phyloP scores from a whole-genome alignment of 495 filamentous ascomycete genomes.

The Aspergillus incahuasiensis region DNA sequence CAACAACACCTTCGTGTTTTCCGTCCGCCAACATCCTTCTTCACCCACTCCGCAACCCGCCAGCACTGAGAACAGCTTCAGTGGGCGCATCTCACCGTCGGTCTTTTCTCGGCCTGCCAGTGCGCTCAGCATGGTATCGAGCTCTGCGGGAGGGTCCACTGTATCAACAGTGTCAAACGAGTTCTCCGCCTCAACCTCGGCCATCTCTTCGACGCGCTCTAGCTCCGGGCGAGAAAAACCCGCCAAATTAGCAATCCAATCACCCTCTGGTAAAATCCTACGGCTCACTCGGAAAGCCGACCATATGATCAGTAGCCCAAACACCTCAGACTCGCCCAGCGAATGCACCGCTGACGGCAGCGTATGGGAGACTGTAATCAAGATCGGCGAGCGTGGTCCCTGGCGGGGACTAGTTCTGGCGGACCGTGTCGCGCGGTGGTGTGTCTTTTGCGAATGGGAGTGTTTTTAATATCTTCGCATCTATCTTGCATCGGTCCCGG shows the following conservation, averaged over 20 bases:
- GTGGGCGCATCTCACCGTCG: conserved; percentile 55
- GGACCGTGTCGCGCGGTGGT: conserved; percentile 94
- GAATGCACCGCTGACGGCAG: conserved; percentile 68
- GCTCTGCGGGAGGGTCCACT: conserved; percentile 36
- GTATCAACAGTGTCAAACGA: conserved; percentile 40
- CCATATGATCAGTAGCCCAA: conserved; percentile 47
- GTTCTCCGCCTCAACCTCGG: conserved; percentile 45
- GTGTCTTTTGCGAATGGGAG: conserved; percentile 97
- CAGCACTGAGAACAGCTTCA: conserved; percentile 44
- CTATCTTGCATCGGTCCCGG: not conserved
- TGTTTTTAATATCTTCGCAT: conserved; percentile 39
- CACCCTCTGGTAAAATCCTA: conserved; percentile 91
- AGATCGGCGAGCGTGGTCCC: conserved; percentile 83
- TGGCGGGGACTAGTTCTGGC: conserved; percentile 94
- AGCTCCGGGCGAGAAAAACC: conserved; percentile 64
- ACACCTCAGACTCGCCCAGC: conserved; percentile 35
- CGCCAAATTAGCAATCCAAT: conserved; percentile 92
- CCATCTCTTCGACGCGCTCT: conserved; percentile 52
- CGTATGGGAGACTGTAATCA: conserved; percentile 97
- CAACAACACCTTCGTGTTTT: conserved; percentile 98
- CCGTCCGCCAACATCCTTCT: conserved; percentile 86
- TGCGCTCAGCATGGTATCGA: conserved; percentile 73
- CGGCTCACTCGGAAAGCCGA: conserved; percentile 86
- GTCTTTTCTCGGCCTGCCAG: conserved; percentile 70
- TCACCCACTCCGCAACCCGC: conserved; percentile 45